Evolutionary conservation across 345 rosid species (phyloP).

Genomic region (Crucihimalaya himalaica): DNA sequence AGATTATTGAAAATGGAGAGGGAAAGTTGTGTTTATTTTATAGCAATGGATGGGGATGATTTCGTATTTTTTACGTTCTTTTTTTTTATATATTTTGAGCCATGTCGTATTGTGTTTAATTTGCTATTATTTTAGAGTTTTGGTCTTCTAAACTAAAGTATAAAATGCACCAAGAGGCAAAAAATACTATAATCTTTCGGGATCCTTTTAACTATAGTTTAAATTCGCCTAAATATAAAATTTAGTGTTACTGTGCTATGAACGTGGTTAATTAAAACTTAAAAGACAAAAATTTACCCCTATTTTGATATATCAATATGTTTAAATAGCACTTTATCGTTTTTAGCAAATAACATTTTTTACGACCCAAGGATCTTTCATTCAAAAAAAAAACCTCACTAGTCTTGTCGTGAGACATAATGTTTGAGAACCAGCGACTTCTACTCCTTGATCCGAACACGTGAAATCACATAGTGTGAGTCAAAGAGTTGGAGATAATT

Average conservation of each 20-base stretch:
- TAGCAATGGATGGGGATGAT: slow-evolving; percentile 23
- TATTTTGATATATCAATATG: not conserved
- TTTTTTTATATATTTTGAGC: not conserved
- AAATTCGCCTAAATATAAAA: not conserved
- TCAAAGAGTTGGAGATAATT: not conserved
- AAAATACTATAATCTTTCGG: not conserved
- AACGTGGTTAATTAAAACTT: not conserved
- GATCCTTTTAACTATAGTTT: not conserved
- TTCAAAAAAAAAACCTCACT: too few species aligned
- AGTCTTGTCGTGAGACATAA: not conserved
- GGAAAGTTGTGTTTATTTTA: slow-evolving; percentile 18
- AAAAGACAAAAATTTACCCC: not conserved
- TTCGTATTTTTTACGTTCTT: not conserved
- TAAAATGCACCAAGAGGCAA: too few species aligned
- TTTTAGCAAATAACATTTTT: too few species aligned
- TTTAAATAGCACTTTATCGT: too few species aligned
- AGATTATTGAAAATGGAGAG: slow-evolving; percentile 14
- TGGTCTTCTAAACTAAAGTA: not conserved
- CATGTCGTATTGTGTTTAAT: slow-evolving; percentile 2
- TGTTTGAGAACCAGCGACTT: not conserved
- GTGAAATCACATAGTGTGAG: not conserved
- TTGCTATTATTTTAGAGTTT: not conserved
- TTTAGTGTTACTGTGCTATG: not conserved
- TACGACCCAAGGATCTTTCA: too few species aligned
- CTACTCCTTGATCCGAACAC: not conserved